Evolutionary conservation across 768 basidiomycete species (phyloP).

Genomic region (Nevesoporus exiguus): DNA sequence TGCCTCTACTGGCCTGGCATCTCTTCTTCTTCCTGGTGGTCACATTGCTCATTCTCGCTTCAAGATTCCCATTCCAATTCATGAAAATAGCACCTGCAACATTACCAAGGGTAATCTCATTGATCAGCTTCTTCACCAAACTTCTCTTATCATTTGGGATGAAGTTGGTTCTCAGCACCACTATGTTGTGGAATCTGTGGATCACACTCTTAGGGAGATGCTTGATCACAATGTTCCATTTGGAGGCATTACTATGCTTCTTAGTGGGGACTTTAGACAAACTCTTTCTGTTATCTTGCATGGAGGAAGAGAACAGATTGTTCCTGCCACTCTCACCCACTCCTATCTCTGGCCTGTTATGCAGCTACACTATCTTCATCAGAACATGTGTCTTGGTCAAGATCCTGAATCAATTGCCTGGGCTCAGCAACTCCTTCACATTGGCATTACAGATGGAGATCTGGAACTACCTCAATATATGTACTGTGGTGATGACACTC

Average conservation of each 20-base stretch:
- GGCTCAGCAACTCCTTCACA: slow-evolving; percentile 35
- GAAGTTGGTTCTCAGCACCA: background rate
- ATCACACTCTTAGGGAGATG: background rate
- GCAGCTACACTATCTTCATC: slow-evolving; percentile 30
- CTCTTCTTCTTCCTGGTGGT: background rate
- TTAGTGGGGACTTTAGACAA: background rate
- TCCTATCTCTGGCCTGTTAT: slow-evolving; percentile 40
- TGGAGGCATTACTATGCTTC: background rate
- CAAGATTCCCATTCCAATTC: background rate
- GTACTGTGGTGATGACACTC: background rate
- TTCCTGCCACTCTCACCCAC: slow-evolving; percentile 33
- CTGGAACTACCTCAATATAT: background rate
- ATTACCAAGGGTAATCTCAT: background rate
- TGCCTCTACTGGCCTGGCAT: background rate
- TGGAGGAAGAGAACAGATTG: slow-evolving; percentile 38
- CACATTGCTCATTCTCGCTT: background rate
- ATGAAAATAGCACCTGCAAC: background rate
- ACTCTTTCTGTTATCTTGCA: slow-evolving; percentile 34
- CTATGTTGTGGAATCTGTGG: background rate
- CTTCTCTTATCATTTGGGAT: background rate
- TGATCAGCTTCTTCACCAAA: background rate
- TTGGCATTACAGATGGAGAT: background rate
- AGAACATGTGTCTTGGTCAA: slow-evolving; percentile 42
- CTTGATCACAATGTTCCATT: background rate
- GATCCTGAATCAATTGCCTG: slow-evolving; percentile 27